Evolutionary conservation across 2,329 filamentous ascomycete species (phyloP).

Genomic region (Verticillium klebahnii): DNA sequence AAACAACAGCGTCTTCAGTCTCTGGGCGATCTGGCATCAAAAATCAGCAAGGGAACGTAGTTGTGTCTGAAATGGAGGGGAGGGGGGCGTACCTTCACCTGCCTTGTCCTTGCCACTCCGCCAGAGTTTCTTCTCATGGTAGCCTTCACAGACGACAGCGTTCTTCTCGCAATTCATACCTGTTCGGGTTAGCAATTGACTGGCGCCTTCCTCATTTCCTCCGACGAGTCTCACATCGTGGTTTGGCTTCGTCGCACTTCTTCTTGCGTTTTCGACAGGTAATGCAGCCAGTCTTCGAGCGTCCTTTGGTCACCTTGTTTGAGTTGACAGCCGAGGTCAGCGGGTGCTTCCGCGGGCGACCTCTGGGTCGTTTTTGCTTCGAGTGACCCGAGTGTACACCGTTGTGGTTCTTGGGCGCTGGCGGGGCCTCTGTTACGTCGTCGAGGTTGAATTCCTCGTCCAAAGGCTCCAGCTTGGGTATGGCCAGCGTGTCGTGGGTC

Average conservation of each 20-base stretch:
- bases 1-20: slow-evolving; percentile 22
- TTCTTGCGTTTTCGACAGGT: slow-evolving; percentile 67
- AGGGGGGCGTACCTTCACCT: slow-evolving; percentile 53
- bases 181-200: slow-evolving; percentile 23
- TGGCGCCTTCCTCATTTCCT: not conserved
- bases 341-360: slow-evolving; percentile 78
- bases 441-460: slow-evolving; percentile 53
- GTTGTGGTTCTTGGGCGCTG: slow-evolving; percentile 1
- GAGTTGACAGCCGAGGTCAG: slow-evolving; percentile 51
- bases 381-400: slow-evolving; percentile 19
- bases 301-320: slow-evolving; percentile 72
- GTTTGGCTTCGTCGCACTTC: slow-evolving; percentile 68
- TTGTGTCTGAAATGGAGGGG: not conserved
- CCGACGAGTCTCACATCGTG: slow-evolving; percentile 49
- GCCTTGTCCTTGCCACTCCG: slow-evolving; percentile 75
- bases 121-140: slow-evolving; percentile 83
- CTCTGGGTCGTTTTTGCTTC: slow-evolving; percentile 63
- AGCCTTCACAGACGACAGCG: slow-evolving; percentile 85
- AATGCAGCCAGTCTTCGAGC: slow-evolving; percentile 65
- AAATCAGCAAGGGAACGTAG: not conserved
- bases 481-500: slow-evolving; percentile 36
- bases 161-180: slow-evolving; percentile 91
- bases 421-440: slow-evolving; percentile 43
- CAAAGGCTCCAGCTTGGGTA: slow-evolving; percentile 52
- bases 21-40: slow-evolving; percentile 1